Conservation (phyloP, 2,329 filamentous ascomycete species). For the Colletotrichum orchidophilum region DNA sequence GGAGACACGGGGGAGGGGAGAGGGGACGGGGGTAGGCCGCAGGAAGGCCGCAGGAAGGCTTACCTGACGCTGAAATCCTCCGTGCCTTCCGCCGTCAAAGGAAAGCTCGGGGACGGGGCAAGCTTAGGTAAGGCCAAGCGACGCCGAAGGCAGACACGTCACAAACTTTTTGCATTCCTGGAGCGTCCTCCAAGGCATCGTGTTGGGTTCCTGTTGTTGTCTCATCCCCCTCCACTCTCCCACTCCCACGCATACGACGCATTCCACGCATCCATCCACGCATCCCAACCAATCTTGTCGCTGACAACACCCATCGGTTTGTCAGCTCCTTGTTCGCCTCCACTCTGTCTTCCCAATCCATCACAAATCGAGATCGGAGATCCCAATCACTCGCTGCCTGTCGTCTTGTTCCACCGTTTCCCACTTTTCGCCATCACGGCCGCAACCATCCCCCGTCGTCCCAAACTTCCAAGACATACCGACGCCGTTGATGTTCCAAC, state of each 20-base stretch:
- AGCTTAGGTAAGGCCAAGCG: not conserved
- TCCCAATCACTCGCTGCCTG: constrained; percentile 11
- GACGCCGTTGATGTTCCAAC: constrained; percentile 27
- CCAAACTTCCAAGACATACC: constrained; percentile 3
- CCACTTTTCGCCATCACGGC: constrained; percentile 21
- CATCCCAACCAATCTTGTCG: not conserved
- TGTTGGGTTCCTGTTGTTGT: not conserved
- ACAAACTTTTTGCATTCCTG: constrained; percentile 3
- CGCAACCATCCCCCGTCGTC: constrained; percentile 14
- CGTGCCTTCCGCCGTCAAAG: constrained; percentile 12
- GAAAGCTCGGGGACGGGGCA: not conserved
- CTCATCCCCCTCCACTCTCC: constrained; percentile 8
- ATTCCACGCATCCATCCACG: not conserved
- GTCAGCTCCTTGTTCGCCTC: not conserved
- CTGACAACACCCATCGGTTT: not conserved
- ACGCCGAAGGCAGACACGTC: not conserved
- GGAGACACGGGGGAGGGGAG: not conserved
- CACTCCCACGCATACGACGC: not conserved
- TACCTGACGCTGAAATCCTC: constrained; percentile 16
- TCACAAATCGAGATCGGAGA: not conserved
- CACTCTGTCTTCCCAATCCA: not conserved
- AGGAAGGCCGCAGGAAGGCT: constrained; percentile 9
- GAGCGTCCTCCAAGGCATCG: not conserved
- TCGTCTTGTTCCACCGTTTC: constrained; percentile 15
- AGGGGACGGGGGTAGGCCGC: no score